phyloP scores from a whole-genome alignment of 176 grass and related monocot species.

The Aegilops longissima region DNA sequence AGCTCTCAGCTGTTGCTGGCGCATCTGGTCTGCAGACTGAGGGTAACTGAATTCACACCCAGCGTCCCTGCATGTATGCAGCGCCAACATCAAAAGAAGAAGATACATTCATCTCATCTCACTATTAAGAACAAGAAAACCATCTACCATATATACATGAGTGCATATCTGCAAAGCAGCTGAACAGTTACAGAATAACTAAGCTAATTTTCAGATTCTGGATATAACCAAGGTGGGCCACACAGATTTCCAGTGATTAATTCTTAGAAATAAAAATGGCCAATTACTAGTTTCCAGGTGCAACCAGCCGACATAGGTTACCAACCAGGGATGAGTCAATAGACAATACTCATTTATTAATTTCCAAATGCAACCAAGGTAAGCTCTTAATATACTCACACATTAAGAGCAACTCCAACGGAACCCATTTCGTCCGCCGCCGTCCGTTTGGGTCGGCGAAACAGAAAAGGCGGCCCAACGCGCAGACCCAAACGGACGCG shows the following conservation, averaged over 20 bases:
- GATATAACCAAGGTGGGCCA: neutral
- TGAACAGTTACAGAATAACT: slow-evolving; percentile 17
- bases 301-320: neutral
- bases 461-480: too few species aligned
- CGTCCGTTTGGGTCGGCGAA: too few species aligned
- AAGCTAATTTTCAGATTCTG: neutral
- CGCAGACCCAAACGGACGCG: too few species aligned
- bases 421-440: too few species aligned
- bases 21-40: slow-evolving; percentile 51
- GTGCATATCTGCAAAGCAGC: neutral
- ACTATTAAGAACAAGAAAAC: slow-evolving; percentile 5
- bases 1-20: slow-evolving; percentile 57
- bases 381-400: neutral
- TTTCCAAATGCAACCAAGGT: neutral
- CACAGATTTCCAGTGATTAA: neutral
- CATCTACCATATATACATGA: neutral
- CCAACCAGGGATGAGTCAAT: neutral
- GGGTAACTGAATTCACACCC: slow-evolving; percentile 42
- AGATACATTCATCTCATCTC: neutral
- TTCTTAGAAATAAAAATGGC: neutral
- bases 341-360: neutral
- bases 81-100: neutral
- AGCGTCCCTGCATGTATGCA: slow-evolving; percentile 43
- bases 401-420: neutral
- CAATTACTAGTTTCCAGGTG: neutral